A percentile compares a stretch with the other conserved stretches of the same genome.
phyloP scores from a whole-genome alignment of 2,329 filamentous ascomycete species.

The Talaromyces sp. region DNA sequence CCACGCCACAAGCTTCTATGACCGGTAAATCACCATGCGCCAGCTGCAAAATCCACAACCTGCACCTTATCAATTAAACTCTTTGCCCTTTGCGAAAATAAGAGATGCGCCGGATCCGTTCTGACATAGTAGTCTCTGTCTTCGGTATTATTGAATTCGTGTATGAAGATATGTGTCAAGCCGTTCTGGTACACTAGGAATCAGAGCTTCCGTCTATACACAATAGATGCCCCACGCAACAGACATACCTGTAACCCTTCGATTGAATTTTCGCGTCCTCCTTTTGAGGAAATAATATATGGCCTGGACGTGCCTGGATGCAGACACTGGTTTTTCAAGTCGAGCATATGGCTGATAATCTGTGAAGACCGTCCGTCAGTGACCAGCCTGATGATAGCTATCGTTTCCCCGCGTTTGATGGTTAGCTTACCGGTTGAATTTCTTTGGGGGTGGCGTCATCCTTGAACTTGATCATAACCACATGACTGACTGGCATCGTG shows the following conservation, averaged over 20 bases:
- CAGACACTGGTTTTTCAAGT: constrained; percentile 16
- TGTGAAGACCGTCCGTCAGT: not conserved
- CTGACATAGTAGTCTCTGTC: constrained; percentile 68
- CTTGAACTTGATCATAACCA: constrained; percentile 18
- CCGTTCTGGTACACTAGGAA: constrained; percentile 47
- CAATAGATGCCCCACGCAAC: too few species aligned
- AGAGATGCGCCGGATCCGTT: constrained; percentile 61
- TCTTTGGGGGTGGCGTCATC: constrained; percentile 10
- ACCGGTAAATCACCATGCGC: not conserved
- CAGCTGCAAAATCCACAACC: constrained; percentile 34
- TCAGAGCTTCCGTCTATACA: not conserved
- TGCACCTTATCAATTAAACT: constrained; percentile 34
- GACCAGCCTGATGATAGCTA: not conserved
- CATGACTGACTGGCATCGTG: constrained; percentile 14
- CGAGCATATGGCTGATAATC: constrained; percentile 12
- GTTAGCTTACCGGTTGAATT: constrained; percentile 13
- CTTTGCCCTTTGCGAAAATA: constrained; percentile 50
- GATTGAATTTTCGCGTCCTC: constrained; percentile 15
- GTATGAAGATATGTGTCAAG: constrained; percentile 66
- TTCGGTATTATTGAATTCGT: constrained; percentile 60
- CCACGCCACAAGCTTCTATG: not conserved
- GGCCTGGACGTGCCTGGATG: constrained; percentile 11
- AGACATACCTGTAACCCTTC: constrained; percentile 3
- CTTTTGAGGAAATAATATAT: constrained; percentile 13
- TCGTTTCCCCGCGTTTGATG: not conserved